Conservation (phyloP, 768 basidiomycete genomes). For the Pleurotus ostreatus region DNA sequence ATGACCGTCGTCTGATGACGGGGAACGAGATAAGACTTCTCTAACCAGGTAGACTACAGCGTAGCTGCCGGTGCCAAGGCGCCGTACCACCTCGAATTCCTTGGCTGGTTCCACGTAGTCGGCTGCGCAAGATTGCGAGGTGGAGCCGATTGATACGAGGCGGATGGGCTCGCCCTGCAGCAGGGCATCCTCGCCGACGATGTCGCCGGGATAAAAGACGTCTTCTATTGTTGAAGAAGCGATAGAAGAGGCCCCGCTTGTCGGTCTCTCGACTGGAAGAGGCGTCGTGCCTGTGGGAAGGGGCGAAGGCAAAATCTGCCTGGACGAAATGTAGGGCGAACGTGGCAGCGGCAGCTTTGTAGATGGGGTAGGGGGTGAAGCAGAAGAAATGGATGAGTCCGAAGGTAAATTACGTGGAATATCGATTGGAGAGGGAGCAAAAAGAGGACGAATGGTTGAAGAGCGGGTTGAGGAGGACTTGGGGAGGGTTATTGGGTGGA, state of each 20-base stretch:
- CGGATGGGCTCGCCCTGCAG: constrained; percentile 67
- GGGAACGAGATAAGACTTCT: constrained; percentile 54
- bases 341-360: constrained; percentile 26
- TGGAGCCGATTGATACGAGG: constrained; percentile 46
- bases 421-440: constrained; percentile 16
- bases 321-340: constrained; percentile 35
- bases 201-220: constrained; percentile 68
- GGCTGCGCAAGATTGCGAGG: constrained; percentile 25
- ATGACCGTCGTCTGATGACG: constrained; percentile 51
- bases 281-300: constrained; percentile 21
- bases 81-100: constrained; percentile 81
- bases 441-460: constrained; percentile 8
- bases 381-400: constrained; percentile 13
- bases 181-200: constrained; percentile 61
- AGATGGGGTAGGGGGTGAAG: constrained; percentile 24
- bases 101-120: constrained; percentile 46
- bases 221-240: constrained; percentile 46
- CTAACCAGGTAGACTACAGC: constrained; percentile 92
- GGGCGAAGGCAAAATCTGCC: constrained; percentile 25
- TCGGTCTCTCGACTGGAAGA: constrained; percentile 19
- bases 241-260: constrained; percentile 30
- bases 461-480: constrained; percentile 2
- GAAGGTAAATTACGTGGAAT: constrained; percentile 22
- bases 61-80: constrained; percentile 86
- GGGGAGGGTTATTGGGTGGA: not conserved